Conservation (phyloP, 129 eudicot genomes). For the Flaveria brownii region DNA sequence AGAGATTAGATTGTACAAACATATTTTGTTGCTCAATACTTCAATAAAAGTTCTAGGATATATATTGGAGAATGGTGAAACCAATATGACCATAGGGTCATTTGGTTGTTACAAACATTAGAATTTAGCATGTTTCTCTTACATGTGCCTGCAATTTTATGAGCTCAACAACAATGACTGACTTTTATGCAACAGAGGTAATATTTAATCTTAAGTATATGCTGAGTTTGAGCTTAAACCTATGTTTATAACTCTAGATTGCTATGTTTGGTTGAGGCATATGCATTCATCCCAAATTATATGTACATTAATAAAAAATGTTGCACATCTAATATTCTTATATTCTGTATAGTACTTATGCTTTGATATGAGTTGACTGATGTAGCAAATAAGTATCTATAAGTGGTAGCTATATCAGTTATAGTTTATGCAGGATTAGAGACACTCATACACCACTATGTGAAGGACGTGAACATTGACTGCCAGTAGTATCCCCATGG, state of each 20-base stretch:
- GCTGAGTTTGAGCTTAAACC: background rate
- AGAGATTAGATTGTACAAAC: background rate
- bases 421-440: background rate
- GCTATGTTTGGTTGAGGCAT: conserved; percentile 5
- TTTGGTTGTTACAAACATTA: background rate
- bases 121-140: conserved; percentile 10
- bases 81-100: background rate
- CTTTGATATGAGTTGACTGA: background rate
- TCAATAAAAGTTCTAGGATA: background rate
- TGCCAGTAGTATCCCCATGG: conserved; percentile 9
- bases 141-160: background rate
- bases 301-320: background rate
- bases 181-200: background rate
- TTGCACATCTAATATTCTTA: background rate
- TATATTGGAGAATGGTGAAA: conserved; percentile 12
- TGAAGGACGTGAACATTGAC: background rate
- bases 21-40: background rate
- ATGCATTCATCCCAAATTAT: conserved; percentile 6
- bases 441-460: background rate
- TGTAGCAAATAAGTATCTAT: conserved; percentile 6
- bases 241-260: conserved; percentile 5
- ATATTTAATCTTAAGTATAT: background rate
- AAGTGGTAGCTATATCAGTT: background rate
- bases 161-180: background rate
- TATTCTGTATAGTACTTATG: background rate